A percentile compares a stretch with the other conserved stretches of the same genome.
Evolutionary conservation across 306 rosid species (phyloP).

Genomic region (Cyamopsis tetragonoloba): DNA sequence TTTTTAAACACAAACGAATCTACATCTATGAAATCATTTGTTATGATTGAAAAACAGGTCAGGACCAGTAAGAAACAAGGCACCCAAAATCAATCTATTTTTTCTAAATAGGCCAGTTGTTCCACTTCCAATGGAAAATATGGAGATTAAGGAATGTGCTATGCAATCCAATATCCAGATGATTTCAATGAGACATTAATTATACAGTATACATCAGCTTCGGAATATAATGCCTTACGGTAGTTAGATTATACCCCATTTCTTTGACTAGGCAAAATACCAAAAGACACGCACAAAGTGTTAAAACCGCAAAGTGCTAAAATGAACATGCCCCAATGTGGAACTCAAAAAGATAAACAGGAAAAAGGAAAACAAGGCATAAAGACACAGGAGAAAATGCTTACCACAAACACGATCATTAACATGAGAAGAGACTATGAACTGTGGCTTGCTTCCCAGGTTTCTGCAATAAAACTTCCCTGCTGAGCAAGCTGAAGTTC

Average conservation of each 20-base stretch:
- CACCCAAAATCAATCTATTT: conserved; percentile 4
- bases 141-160: not conserved
- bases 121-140: not conserved
- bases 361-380: not conserved
- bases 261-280: conserved; percentile 8
- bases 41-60: not conserved
- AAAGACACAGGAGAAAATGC: conserved; percentile 16
- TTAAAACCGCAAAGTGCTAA: not conserved
- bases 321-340: not conserved
- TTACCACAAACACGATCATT: conserved; percentile 84
- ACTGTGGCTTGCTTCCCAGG: conserved; percentile 76
- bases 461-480: conserved; percentile 79
- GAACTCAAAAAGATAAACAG: not conserved
- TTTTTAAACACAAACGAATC: not conserved
- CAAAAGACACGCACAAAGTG: not conserved
- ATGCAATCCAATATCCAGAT: not conserved
- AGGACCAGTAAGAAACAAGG: not conserved
- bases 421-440: conserved; percentile 74
- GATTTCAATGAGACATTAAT: not conserved
- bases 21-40: not conserved
- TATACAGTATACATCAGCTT: not conserved
- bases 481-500: conserved; percentile 82
- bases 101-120: not conserved
- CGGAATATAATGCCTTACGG: not conserved
- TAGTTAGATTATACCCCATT: conserved; percentile 2